Evolutionary conservation across 1,284 basidiomycete species (phyloP).

Genomic region (Cronartium quercuum): DNA sequence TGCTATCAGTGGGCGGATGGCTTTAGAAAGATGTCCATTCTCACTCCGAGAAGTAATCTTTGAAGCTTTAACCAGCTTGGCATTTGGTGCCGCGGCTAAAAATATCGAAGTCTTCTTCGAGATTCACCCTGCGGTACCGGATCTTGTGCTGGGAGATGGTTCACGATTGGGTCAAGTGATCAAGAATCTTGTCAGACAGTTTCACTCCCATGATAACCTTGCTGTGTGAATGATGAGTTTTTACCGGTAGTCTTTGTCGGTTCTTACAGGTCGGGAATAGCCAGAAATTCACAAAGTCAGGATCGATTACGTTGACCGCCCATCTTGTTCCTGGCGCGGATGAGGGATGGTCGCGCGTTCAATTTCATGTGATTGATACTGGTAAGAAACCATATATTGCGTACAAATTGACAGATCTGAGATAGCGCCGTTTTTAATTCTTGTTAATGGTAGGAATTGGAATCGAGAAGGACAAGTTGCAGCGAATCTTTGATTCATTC

Average conservation of each 20-base stretch:
- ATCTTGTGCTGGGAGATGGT: constrained; percentile 34
- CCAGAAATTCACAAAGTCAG: constrained; percentile 34
- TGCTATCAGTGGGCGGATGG: constrained; percentile 31
- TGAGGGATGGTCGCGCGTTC: constrained; percentile 12
- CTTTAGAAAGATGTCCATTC: constrained; percentile 33
- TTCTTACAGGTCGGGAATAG: constrained; percentile 31
- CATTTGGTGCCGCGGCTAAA: constrained; percentile 27
- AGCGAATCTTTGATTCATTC: constrained; percentile 36
- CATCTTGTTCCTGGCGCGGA: constrained; percentile 9
- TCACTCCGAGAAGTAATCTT: constrained; percentile 35
- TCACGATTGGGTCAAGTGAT: constrained; percentile 37
- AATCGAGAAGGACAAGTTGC: constrained; percentile 36
- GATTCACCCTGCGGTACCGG: constrained; percentile 37
- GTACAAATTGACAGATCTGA: not conserved
- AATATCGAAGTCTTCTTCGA: constrained; percentile 36
- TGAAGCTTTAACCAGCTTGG: constrained; percentile 30
- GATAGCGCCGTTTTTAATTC: not conserved
- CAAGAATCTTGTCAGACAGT: constrained; percentile 22
- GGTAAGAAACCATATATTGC: not conserved
- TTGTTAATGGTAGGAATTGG: constrained; percentile 23
- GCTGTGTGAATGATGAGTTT: not conserved
- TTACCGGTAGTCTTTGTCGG: not conserved
- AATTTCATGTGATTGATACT: constrained; percentile 38
- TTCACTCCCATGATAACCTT: too few species aligned
- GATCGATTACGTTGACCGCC: constrained; percentile 25